Evolutionary conservation across 768 basidiomycete genomes (phyloP).

Genomic region (Hortiboletus campestris): DNA sequence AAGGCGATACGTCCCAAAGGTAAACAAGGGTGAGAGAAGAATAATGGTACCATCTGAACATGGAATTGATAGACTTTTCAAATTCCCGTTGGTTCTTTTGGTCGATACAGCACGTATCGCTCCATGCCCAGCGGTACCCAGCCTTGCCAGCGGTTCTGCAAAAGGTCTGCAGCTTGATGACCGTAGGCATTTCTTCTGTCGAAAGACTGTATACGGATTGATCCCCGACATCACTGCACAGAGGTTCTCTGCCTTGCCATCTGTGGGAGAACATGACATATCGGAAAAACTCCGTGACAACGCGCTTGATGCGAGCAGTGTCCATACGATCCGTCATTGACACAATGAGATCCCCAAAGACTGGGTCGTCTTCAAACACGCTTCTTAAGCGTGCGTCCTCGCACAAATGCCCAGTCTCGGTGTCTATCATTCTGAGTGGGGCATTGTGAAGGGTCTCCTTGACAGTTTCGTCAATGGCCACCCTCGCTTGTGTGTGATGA

Average conservation of each 20-base stretch:
- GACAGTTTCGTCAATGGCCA: not conserved
- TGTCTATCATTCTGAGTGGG: constrained; percentile 13
- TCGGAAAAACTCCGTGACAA: constrained; percentile 3
- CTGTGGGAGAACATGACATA: constrained; percentile 17
- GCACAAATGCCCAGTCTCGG: constrained; percentile 6
- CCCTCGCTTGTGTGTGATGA: not conserved
- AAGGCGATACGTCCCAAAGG: constrained; percentile 6
- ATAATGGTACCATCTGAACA: constrained; percentile 10
- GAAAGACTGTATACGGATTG: constrained; percentile 3
- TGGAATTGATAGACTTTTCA: constrained; percentile 4
- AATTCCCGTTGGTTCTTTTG: constrained; percentile 6
- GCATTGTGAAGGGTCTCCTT: not conserved
- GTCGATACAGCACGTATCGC: constrained; percentile 10
- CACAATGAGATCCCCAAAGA: not conserved
- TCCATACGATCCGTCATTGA: not conserved
- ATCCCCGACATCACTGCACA: not conserved
- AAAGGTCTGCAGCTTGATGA: constrained; percentile 1
- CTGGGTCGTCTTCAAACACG: not conserved
- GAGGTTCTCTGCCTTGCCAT: constrained; percentile 12
- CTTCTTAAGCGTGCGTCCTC: not conserved
- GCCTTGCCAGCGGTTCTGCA: not conserved
- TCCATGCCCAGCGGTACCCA: constrained; percentile 10
- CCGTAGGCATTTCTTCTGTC: not conserved
- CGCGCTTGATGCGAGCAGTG: not conserved
- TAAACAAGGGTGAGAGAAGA: constrained; percentile 9